phyloP scores from a whole-genome alignment of 768 basidiomycete species.

The Pleurotus djamor region DNA sequence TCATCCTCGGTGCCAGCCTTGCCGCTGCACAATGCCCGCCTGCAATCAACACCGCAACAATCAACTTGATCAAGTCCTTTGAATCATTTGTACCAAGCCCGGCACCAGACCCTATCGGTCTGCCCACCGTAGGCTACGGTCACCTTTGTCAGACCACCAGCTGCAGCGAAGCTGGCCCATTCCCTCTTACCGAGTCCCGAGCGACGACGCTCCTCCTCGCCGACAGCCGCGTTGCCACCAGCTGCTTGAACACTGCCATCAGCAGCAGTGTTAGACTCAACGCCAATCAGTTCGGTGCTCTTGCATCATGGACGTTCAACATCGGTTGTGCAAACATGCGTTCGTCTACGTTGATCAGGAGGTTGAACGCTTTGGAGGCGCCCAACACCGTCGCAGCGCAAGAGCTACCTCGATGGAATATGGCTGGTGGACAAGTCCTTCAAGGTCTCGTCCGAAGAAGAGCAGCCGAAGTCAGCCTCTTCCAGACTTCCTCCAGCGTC shows the following conservation, averaged over 20 bases:
- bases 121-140: conserved; percentile 27
- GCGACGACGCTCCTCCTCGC: conserved; percentile 22
- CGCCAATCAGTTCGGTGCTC: conserved; percentile 26
- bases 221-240: conserved; percentile 19
- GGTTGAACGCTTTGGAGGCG: conserved; percentile 22
- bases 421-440: conserved; percentile 24
- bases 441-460: conserved; percentile 18
- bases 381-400: conserved; percentile 24
- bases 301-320: conserved; percentile 24
- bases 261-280: conserved; percentile 20
- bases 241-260: conserved; percentile 22
- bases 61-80: conserved; percentile 23
- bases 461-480: conserved; percentile 23
- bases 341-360: conserved; percentile 22
- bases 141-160: conserved; percentile 21
- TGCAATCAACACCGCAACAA: conserved; percentile 19
- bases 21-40: conserved; percentile 2
- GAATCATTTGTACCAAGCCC: conserved; percentile 25
- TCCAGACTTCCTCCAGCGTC: conserved; percentile 22
- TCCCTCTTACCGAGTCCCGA: conserved; percentile 22
- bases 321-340: conserved; percentile 21
- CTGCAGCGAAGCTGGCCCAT: conserved; percentile 20
- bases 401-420: conserved; percentile 24
- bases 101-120: conserved; percentile 25
- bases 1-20: not conserved